These are phyloP conservation scores for Xanthoconium purpureum DNA, from an alignment of 768 basidiomycete species.

Conservation along the genomic window DNA sequence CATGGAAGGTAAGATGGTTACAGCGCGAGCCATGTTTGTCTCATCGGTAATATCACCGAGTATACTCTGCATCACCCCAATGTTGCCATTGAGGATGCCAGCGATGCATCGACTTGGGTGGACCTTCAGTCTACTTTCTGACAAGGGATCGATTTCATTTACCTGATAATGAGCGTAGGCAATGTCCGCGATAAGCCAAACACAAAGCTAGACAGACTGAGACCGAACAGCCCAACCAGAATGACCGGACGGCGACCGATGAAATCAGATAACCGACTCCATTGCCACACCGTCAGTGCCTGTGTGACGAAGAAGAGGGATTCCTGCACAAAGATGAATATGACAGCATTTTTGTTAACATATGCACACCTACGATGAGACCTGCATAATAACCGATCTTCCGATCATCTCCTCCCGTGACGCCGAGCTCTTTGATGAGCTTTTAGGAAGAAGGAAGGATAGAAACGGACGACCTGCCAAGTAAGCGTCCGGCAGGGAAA, in stretches of 20 bases:
- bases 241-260: slow-evolving; percentile 61
- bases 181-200: slow-evolving; percentile 65
- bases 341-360: background rate
- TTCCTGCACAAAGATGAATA: slow-evolving; percentile 40
- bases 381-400: slow-evolving; percentile 72
- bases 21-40: background rate
- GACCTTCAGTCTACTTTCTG: slow-evolving; percentile 1
- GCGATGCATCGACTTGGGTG: slow-evolving; percentile 32
- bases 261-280: slow-evolving; percentile 60
- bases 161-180: slow-evolving; percentile 54
- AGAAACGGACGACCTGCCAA: background rate
- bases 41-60: background rate
- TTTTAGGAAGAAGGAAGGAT: slow-evolving; percentile 15
- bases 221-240: slow-evolving; percentile 52
- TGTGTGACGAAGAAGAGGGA: slow-evolving; percentile 61
- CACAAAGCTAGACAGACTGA: slow-evolving; percentile 48
- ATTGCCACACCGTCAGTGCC: slow-evolving; percentile 56
- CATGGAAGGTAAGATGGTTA: background rate
- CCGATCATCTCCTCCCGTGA: slow-evolving; percentile 55
- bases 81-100: slow-evolving; percentile 38
- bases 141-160: background rate
- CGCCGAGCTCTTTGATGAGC: slow-evolving; percentile 59
- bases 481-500: background rate
- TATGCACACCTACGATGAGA: slow-evolving; percentile 42
- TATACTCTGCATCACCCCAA: slow-evolving; percentile 37